A percentile compares a stretch with the other conserved stretches of the same genome.
phyloP scores from a whole-genome alignment of 2,329 filamentous ascomycete species.

The Colletotrichum camelliae region DNA sequence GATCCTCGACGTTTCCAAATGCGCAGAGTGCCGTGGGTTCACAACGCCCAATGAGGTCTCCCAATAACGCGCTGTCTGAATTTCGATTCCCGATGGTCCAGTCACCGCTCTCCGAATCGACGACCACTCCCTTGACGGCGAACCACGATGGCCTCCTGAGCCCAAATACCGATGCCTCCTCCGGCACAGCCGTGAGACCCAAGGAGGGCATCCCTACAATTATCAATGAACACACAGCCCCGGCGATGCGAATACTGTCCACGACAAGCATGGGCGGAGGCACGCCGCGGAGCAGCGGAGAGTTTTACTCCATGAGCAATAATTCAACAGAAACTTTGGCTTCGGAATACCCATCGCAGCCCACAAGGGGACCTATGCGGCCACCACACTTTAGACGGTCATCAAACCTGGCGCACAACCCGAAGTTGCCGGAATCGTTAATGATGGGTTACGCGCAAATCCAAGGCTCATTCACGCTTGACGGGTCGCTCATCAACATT shows the following conservation, averaged over 20 bases:
- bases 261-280: conserved; percentile 75
- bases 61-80: conserved; percentile 54
- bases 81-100: conserved; percentile 62
- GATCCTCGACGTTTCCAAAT: conserved; percentile 49
- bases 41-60: conserved; percentile 44
- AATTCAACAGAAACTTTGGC: conserved; percentile 91
- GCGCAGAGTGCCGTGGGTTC: conserved; percentile 44
- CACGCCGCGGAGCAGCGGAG: conserved; percentile 89
- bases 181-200: conserved; percentile 40
- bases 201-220: conserved; percentile 54
- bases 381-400: conserved; percentile 53
- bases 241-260: conserved; percentile 74
- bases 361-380: conserved; percentile 38
- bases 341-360: conserved; percentile 77
- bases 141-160: conserved; percentile 45
- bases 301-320: conserved; percentile 95
- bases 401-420: conserved; percentile 48
- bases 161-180: conserved; percentile 31
- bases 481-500: conserved; percentile 89
- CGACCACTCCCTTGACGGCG: conserved; percentile 30
- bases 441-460: conserved; percentile 99
- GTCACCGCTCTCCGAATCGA: conserved; percentile 42
- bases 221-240: conserved; percentile 59
- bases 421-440: conserved; percentile 72
- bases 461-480: conserved; percentile 88